Base-by-base conservation (phyloP, 306 rosid genomes). In the Quillaja saponaria region DNA sequence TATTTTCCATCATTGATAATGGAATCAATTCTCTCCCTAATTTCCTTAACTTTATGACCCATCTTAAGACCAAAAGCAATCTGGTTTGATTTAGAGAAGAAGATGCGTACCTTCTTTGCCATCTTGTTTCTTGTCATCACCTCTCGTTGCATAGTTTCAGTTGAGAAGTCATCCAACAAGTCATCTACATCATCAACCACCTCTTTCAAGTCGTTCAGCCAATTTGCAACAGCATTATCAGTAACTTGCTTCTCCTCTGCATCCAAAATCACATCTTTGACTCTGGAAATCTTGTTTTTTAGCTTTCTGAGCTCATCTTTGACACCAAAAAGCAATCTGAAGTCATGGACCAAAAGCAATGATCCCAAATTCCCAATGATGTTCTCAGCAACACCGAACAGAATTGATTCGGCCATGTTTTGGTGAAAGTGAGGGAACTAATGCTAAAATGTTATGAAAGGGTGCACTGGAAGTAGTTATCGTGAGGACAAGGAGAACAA, bases 11-110 rank as follows among this genome's bases (percentile, higher is more conserved):
- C 11, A 53, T 53, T 7, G n/a, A n/a, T n/a, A n/a, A n/a, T n/a
- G n/a, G n/a, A n/a, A n/a, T n/a, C n/a, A 4, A 66, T 41, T 20
- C 9, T 4, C 12, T 44, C n/a, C n/a, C 34, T 8, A 1, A 66
- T 31, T 2, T 13, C 10, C 6, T 44, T 34, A 6, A 66, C 25
- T 13, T 65, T 14, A 1, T 7, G 42, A 15, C 31, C 53, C 16
- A 51, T 8, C 16, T 41, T 52, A 14, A 0, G 18, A 10, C 13
- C 6, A n/a, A n/a, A n/a, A n/a, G n/a, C n/a, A n/a, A n/a, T n/a
- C n/a, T n/a, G n/a, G n/a, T n/a, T n/a, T n/a, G 14, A 1, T 66
- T 66, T 34, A 25, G 71, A 66, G 10, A 55, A 31, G 55, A 53
- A 55, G 11, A 7, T 0, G 1, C 47, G 12, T 9, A 33, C 63